Conservation (phyloP, 306 rosid genomes). For the Castanea crenata region DNA sequence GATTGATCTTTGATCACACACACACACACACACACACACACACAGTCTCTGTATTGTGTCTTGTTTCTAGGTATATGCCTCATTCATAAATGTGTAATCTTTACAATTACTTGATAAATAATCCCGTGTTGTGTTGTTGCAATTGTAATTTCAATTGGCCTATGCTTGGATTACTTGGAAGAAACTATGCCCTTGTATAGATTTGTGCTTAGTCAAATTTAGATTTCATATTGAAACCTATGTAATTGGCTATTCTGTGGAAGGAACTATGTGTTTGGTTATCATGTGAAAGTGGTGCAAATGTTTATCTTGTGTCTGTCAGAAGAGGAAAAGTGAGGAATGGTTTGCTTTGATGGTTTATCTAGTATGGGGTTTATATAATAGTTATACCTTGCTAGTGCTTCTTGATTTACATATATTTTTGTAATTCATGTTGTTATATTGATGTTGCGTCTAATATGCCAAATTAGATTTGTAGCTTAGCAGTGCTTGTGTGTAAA, state of each 20-base stretch:
- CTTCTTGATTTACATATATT: background rate
- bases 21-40: background rate
- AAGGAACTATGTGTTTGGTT: no score
- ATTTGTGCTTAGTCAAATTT: background rate
- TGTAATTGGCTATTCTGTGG: no score
- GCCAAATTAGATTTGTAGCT: background rate
- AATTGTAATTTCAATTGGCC: background rate
- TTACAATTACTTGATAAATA: background rate
- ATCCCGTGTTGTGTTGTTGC: background rate
- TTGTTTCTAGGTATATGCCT: background rate
- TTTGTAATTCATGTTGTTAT: background rate
- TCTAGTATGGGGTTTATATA: background rate
- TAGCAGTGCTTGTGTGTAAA: background rate
- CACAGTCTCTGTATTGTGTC: background rate
- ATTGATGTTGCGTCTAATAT: background rate
- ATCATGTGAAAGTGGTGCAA: no score
- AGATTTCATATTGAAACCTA: no score
- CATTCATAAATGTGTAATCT: background rate
- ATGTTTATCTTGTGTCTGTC: no score
- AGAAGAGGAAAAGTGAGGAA: background rate
- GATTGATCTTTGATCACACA: slow-evolving; percentile 25
- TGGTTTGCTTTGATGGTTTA: background rate
- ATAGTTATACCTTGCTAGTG: background rate
- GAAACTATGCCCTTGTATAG: background rate
- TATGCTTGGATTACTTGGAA: background rate